Evolutionary conservation across 1,284 basidiomycete species (phyloP).

Genomic region (Ceratobasidium sp.): DNA sequence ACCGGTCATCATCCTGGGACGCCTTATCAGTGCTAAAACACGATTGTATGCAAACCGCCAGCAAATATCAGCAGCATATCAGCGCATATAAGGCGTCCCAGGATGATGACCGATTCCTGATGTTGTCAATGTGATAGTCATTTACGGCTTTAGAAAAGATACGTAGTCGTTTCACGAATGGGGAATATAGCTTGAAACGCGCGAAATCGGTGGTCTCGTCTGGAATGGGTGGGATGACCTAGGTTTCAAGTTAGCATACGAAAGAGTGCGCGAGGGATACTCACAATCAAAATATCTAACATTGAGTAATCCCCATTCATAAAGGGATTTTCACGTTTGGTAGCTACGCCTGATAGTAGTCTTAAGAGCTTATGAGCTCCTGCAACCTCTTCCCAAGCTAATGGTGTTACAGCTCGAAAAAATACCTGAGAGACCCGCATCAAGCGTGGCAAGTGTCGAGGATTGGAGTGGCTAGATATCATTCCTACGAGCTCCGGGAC

Average conservation of each 20-base stretch:
- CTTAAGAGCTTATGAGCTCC: not conserved
- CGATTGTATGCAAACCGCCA: too few relatives aligned
- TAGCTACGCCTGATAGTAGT: not conserved
- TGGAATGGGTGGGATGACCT: not conserved
- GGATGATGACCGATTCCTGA: too few relatives aligned
- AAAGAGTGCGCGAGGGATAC: not conserved
- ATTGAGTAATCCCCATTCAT: too few relatives aligned
- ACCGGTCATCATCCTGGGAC: too few relatives aligned
- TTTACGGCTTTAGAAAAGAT: not conserved
- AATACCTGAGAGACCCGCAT: not conserved
- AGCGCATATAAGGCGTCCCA: too few relatives aligned
- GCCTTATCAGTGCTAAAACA: too few relatives aligned
- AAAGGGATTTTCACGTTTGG: too few relatives aligned
- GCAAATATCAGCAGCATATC: too few relatives aligned
- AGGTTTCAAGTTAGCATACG: not conserved
- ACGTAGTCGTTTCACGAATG: not conserved
- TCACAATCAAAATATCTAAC: not conserved
- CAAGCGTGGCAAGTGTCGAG: not conserved
- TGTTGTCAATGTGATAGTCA: not conserved
- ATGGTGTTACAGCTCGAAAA: not conserved
- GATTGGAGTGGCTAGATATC: not conserved
- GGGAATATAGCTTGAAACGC: not conserved
- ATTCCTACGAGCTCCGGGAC: not conserved
- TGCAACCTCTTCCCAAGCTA: not conserved
- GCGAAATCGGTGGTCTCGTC: too few relatives aligned